Conservation (phyloP, 768 basidiomycete species). For the button mushroom (Agaricus bisporus) region DNA sequence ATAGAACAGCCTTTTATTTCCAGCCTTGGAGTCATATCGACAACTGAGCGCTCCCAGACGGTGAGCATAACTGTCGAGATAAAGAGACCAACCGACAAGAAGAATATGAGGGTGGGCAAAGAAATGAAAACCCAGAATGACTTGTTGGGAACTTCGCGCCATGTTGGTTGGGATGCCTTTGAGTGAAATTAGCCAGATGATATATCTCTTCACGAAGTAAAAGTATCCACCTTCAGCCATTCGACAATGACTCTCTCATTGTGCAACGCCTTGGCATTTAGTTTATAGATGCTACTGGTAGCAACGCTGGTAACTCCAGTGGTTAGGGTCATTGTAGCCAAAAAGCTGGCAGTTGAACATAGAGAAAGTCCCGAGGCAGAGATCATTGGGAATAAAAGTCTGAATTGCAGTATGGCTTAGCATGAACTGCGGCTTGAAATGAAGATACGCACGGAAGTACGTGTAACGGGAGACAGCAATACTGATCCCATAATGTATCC, state of each 20-base stretch:
- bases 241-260: background rate
- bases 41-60: background rate
- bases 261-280: background rate
- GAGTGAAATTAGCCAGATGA: background rate
- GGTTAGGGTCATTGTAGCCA: background rate
- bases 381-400: background rate
- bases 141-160: background rate
- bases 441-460: background rate
- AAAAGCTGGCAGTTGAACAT: background rate
- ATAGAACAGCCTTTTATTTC: background rate
- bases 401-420: background rate
- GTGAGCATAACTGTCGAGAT: background rate
- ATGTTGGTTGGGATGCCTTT: background rate
- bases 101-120: background rate
- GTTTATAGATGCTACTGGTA: background rate
- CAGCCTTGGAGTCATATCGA: background rate
- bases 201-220: background rate
- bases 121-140: slow-evolving; percentile 1
- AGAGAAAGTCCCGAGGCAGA: background rate
- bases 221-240: background rate
- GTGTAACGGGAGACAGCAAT: background rate
- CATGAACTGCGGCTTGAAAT: background rate
- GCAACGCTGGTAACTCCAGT: background rate
- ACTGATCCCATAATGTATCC: background rate
- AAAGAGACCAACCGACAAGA: background rate